phyloP scores from a whole-genome alignment of 108 stramenopile genomes.

The Pseudonitzschia multiseries region DNA sequence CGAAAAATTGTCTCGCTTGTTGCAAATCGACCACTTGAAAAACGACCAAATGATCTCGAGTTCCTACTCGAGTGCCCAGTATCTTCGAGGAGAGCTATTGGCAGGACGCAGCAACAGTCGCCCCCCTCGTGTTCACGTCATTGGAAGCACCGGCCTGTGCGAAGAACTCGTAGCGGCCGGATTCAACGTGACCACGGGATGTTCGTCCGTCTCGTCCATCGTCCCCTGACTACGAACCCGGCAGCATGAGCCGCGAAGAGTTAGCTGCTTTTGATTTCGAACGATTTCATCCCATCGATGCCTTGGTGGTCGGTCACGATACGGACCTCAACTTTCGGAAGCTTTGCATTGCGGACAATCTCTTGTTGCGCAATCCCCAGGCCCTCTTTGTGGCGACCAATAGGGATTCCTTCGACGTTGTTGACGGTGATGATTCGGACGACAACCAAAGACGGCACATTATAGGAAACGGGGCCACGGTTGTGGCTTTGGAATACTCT shows the following conservation, averaged over 20 bases:
- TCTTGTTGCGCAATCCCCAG: constrained; percentile 68
- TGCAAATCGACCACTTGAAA: constrained; percentile 35
- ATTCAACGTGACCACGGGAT: constrained; percentile 49
- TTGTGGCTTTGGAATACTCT: constrained; percentile 64
- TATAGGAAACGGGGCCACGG: constrained; percentile 73
- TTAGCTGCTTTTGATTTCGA: constrained; percentile 56
- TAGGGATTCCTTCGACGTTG: constrained; percentile 73
- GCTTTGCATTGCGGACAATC: constrained; percentile 72
- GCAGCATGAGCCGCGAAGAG: constrained; percentile 64
- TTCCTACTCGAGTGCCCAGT: constrained; percentile 64
- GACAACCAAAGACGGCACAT: constrained; percentile 46
- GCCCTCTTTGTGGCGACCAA: constrained; percentile 83
- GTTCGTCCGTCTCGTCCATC: not conserved
- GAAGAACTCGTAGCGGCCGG: constrained; percentile 62
- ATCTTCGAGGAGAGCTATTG: constrained; percentile 35
- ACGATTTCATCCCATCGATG: constrained; percentile 52
- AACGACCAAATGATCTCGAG: constrained; percentile 78
- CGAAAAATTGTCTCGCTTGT: constrained; percentile 55
- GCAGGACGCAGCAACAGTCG: not conserved
- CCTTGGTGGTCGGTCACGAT: constrained; percentile 81
- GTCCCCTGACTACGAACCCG: constrained; percentile 1
- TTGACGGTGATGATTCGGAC: constrained; percentile 43
- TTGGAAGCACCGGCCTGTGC: constrained; percentile 72
- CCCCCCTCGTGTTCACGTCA: constrained; percentile 59
- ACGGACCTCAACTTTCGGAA: constrained; percentile 74